Conservation (phyloP, 495 filamentous ascomycete genomes). For the Aspergillus diversus region DNA sequence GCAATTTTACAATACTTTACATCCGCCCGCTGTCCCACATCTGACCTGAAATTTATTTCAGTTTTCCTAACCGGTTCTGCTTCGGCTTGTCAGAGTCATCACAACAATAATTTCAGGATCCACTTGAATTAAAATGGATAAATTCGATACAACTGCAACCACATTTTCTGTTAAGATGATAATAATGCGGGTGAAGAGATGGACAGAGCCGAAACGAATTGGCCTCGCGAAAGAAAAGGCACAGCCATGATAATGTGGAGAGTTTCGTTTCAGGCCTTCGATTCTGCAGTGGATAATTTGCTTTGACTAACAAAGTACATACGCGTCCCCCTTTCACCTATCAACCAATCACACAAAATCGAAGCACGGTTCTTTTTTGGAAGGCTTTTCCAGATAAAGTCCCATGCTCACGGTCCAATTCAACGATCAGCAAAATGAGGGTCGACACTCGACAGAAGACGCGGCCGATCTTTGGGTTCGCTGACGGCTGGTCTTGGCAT, state of each 20-base stretch:
- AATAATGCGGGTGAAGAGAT: background rate
- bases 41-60: background rate
- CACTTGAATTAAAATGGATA: background rate
- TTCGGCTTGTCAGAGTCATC: background rate
- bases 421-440: constrained; percentile 6
- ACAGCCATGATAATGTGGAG: constrained; percentile 7
- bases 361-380: constrained; percentile 10
- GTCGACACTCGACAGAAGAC: constrained; percentile 1
- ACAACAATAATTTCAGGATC: background rate
- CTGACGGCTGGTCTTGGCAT: constrained; percentile 27
- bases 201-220: background rate
- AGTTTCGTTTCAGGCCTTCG: constrained; percentile 14
- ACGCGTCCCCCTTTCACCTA: constrained; percentile 13
- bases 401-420: background rate
- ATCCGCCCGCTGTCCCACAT: background rate
- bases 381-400: constrained; percentile 6
- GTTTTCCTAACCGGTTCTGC: background rate
- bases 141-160: constrained; percentile 2
- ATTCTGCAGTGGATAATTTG: constrained; percentile 10
- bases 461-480: constrained; percentile 27
- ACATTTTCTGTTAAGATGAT: background rate
- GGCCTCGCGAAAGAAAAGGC: background rate
- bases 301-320: constrained; percentile 6
- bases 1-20: too few species aligned
- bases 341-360: background rate